Conservation (phyloP, 306 rosid species). For the Cucumis hystrix region DNA sequence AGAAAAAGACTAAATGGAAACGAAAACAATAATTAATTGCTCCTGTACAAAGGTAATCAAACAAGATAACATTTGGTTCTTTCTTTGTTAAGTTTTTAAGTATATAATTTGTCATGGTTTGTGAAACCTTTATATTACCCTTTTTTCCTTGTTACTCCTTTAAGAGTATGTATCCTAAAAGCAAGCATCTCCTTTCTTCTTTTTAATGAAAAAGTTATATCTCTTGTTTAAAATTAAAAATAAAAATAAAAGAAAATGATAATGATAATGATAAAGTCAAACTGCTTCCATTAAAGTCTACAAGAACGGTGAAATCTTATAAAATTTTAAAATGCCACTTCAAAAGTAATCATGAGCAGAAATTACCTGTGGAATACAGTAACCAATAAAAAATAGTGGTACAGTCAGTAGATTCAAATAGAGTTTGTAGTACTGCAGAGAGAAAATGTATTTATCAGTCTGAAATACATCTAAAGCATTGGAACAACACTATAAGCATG, state of each 20-base stretch:
- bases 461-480: background rate
- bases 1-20: background rate
- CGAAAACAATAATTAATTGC: background rate
- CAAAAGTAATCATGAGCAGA: conserved; percentile 2
- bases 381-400: conserved; percentile 32
- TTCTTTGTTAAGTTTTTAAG: too few species aligned
- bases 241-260: too few species aligned
- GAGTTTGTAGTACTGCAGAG: conserved; percentile 56
- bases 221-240: too few species aligned
- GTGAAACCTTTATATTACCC: too few species aligned
- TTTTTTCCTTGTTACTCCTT: too few species aligned
- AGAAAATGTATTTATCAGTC: background rate
- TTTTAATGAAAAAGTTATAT: too few species aligned
- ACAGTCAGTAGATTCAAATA: conserved; percentile 52
- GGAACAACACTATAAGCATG: background rate
- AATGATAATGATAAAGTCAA: background rate
- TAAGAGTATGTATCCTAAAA: too few species aligned
- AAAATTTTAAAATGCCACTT: background rate
- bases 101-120: too few species aligned
- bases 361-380: conserved; percentile 77
- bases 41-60: background rate
- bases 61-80: background rate
- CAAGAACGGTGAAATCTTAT: background rate
- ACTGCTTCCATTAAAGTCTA: background rate
- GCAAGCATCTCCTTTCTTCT: too few species aligned